Evolutionary conservation across 1,139 yeast genomes (phyloP).

Genomic region (Debaryomycetaceae sp.): DNA sequence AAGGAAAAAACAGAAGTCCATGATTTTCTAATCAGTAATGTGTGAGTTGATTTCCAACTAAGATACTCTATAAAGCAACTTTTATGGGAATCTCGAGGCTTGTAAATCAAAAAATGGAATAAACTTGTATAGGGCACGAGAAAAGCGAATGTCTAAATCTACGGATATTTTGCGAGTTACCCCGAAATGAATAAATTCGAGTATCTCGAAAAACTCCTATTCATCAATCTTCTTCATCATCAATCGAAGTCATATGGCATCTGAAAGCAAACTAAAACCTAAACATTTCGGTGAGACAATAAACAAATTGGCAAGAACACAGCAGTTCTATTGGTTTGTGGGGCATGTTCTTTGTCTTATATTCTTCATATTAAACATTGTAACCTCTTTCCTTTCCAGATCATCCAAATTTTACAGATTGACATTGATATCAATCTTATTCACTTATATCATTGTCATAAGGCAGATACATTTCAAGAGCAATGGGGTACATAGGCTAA

Average conservation of each 20-base stretch:
- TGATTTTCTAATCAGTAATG: conserved; percentile 4
- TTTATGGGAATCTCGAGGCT: not conserved
- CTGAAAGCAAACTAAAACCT: conserved; percentile 1
- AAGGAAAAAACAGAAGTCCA: conserved; percentile 31
- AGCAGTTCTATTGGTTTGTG: conserved; percentile 53
- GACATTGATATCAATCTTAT: conserved; percentile 38
- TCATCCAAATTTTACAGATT: conserved; percentile 32
- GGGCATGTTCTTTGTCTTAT: conserved; percentile 43
- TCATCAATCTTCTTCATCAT: no score
- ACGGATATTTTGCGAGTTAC: not conserved
- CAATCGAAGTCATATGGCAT: not conserved
- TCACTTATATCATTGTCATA: conserved; percentile 47
- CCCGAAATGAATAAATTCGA: no score
- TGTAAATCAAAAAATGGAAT: not conserved
- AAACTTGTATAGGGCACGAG: not conserved
- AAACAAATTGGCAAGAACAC: conserved; percentile 25
- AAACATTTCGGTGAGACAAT: conserved; percentile 4
- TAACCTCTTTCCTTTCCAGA: conserved; percentile 31
- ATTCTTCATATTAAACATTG: conserved; percentile 27
- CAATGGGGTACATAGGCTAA: conserved; percentile 17
- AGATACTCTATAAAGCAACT: no score
- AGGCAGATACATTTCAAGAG: conserved; percentile 42
- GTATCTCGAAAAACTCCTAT: no score
- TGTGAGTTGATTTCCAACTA: no score
- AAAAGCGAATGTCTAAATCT: not conserved